Evolutionary conservation across 306 rosid genomes (phyloP), one percentile per base, ranked within the genome.

Genomic region (Alnus rubra): DNA sequence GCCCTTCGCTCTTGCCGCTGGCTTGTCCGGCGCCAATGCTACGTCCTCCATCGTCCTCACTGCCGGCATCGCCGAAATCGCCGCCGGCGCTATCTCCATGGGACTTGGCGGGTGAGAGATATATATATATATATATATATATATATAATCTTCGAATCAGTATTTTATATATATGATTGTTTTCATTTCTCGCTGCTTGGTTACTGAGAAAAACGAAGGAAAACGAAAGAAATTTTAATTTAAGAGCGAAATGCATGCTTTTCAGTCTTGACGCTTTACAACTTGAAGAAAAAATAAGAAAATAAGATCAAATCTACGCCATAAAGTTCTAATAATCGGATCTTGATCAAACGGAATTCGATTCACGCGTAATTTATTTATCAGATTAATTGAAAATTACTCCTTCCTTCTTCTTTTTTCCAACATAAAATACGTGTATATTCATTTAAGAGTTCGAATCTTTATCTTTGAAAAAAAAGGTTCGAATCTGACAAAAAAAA

Each of bases 21-120:
- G 94, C 2, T 82, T 90, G 47, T 90, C 94, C 18, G 94, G 94
- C 7, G 94, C 92, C 69, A 84, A 90, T 80, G 92, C 89, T 9
- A 72, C 90, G 5, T 90, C 94, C 35, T 81, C 92, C 53, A 90
- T 90, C 7, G 85, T 90, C n/a, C 90, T 90, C 64, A 90, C 92
- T 6, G 94, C 94, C 14, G 94, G 94, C 10, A 90, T 88, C 55
- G 94, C 94, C 1, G 94, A 90, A 77, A 92, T 90, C 23, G 94
- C 87, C 13, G 94, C 94, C 50, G 94, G 94, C 55, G 88, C 94
- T 70, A 90, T 90, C 73, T 90, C 94, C 81, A 90, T 90, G 94
- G 94, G 92, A 1, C 92, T 88, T 79, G 94, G 98, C 71, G 98
- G 98, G 97, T 94, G 5, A 10, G 28, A 23, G 0, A 7, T 48